phyloP scores from a whole-genome alignment of 2,329 filamentous ascomycete species.

The Macroventuria anomochaeta region DNA sequence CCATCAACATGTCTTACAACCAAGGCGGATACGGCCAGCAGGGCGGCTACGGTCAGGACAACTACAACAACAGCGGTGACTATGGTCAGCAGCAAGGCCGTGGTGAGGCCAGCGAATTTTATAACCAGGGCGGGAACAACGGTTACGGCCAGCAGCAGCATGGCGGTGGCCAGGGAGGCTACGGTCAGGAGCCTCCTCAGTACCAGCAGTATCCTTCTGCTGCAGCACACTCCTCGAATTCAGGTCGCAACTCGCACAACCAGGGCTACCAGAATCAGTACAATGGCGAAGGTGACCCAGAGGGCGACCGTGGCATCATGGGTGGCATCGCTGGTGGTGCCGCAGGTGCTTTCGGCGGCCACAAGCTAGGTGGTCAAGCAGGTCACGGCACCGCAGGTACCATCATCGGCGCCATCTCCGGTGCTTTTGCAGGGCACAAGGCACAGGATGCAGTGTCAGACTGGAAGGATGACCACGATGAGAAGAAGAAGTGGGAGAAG shows the following conservation, averaged over 20 bases:
- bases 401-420: constrained; percentile 33
- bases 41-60: constrained; percentile 5
- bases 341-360: constrained; percentile 36
- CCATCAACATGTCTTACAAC: constrained; percentile 14
- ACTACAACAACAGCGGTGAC: constrained; percentile 18
- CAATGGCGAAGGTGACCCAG: constrained; percentile 28
- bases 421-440: constrained; percentile 36
- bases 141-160: constrained; percentile 25
- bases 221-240: constrained; percentile 30
- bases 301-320: constrained; percentile 37
- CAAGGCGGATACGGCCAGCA: constrained; percentile 8
- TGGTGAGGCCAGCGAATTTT: constrained; percentile 23
- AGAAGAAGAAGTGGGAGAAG: constrained; percentile 37
- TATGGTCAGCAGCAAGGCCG: constrained; percentile 20
- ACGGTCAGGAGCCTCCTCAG: constrained; percentile 29
- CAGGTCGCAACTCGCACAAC: constrained; percentile 31
- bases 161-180: constrained; percentile 14
- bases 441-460: constrained; percentile 30
- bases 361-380: constrained; percentile 33
- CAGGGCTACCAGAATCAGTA: constrained; percentile 35
- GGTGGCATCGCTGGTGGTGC: constrained; percentile 36
- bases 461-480: constrained; percentile 37
- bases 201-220: constrained; percentile 34
- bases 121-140: constrained; percentile 18
- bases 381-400: constrained; percentile 33